Evolutionary conservation across 805 yeast genomes (phyloP).

Genomic region (Candida alai): DNA sequence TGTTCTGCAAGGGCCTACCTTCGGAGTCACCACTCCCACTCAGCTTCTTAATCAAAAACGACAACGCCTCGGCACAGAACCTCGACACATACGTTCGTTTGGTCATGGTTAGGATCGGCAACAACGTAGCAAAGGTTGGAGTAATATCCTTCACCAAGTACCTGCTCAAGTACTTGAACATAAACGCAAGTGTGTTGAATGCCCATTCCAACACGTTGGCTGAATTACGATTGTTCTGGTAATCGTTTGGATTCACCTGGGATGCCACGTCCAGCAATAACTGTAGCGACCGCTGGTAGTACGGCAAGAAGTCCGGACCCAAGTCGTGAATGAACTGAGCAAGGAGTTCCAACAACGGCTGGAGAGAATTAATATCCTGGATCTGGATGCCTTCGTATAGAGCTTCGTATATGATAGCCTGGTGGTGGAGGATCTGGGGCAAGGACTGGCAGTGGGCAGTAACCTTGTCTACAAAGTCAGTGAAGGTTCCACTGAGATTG

Average conservation of each 20-base stretch:
- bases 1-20: constrained; percentile 40
- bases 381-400: constrained; percentile 44
- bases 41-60: constrained; percentile 75
- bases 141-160: constrained; percentile 56
- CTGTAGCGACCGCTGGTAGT: constrained; percentile 50
- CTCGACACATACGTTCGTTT: constrained; percentile 65
- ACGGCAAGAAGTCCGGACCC: constrained; percentile 84
- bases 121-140: constrained; percentile 63
- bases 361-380: constrained; percentile 68
- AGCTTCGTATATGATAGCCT: constrained; percentile 50
- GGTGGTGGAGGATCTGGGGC: constrained; percentile 77
- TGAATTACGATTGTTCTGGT: constrained; percentile 52
- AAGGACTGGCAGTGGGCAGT: constrained; percentile 59
- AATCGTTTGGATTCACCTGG: constrained; percentile 36
- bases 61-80: constrained; percentile 87
- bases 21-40: constrained; percentile 41
- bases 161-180: constrained; percentile 81
- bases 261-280: constrained; percentile 47
- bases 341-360: constrained; percentile 72
- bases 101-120: constrained; percentile 58
- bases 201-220: constrained; percentile 73
- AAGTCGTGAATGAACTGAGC: constrained; percentile 88
- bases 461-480: constrained; percentile 55
- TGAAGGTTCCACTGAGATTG: constrained; percentile 69
- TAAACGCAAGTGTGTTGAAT: constrained; percentile 80